These are phyloP conservation scores for Termitomyces sp. DNA, from an alignment of 768 basidiomycete genomes.

Conservation along the genomic window DNA sequence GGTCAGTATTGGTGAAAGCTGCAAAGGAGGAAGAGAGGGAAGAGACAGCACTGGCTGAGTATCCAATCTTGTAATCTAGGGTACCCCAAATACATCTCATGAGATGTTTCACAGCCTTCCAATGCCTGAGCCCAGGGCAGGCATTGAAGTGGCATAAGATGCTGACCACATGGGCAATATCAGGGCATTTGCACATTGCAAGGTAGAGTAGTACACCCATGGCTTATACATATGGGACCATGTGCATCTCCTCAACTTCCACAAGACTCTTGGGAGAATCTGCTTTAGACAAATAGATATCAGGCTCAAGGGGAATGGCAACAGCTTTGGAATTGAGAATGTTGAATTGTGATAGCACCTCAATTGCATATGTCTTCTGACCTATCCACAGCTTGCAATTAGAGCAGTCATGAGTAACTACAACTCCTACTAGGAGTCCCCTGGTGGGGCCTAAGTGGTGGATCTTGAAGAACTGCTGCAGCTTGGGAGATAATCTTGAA, in stretches of 20 bases:
- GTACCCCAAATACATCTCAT: background rate
- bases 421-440: background rate
- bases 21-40: background rate
- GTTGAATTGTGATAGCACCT: background rate
- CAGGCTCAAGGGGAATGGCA: background rate
- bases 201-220: no score
- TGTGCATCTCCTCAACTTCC: no score
- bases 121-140: background rate
- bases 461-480: conserved; percentile 1
- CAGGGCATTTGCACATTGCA: background rate
- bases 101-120: background rate
- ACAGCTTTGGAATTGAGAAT: background rate
- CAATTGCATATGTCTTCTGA: background rate
- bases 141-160: background rate
- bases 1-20: background rate
- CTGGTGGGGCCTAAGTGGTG: conserved; percentile 1
- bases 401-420: background rate
- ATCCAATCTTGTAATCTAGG: background rate
- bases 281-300: background rate
- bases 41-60: background rate
- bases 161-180: background rate
- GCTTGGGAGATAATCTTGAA: background rate
- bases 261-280: background rate
- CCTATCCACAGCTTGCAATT: background rate
- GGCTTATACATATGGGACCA: no score